Conservation (phyloP, 179 eudicot genomes). For the Silene coronaria region DNA sequence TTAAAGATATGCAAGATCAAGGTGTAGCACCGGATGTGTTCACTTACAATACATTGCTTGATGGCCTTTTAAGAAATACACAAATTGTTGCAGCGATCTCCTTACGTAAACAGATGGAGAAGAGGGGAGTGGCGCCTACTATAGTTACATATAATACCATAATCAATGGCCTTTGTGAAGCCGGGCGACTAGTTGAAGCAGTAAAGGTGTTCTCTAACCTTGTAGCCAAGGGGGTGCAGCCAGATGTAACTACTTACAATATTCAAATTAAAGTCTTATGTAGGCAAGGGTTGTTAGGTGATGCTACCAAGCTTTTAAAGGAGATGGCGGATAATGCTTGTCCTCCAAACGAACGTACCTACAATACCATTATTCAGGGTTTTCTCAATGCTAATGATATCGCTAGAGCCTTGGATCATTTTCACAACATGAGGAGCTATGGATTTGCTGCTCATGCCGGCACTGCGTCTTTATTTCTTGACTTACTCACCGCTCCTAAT, state of each 20-base stretch:
- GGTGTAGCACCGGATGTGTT: conserved; percentile 17
- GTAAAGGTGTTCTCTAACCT: conserved; percentile 9
- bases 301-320: conserved; percentile 1
- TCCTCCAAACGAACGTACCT: conserved; percentile 6
- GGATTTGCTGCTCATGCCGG: conserved; percentile 9
- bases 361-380: conserved; percentile 4
- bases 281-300: neutral
- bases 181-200: no score
- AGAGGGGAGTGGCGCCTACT: no score
- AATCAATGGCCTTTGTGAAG: conserved; percentile 9
- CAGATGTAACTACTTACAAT: conserved; percentile 15
- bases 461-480: no score
- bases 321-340: conserved; percentile 12
- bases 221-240: conserved; percentile 2
- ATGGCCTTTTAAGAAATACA: conserved; percentile 23
- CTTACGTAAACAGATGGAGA: no score
- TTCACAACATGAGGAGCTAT: neutral
- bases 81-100: no score
- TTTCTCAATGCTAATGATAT: conserved; percentile 10
- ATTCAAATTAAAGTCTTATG: conserved; percentile 20
- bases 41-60: conserved; percentile 22
- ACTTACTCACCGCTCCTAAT: neutral
- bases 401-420: conserved; percentile 7
- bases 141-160: neutral
- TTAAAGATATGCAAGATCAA: conserved; percentile 16